These are phyloP conservation scores for Diddensiella santjacobensis DNA, from an alignment of 805 yeast genomes.

Conservation along the genomic window DNA sequence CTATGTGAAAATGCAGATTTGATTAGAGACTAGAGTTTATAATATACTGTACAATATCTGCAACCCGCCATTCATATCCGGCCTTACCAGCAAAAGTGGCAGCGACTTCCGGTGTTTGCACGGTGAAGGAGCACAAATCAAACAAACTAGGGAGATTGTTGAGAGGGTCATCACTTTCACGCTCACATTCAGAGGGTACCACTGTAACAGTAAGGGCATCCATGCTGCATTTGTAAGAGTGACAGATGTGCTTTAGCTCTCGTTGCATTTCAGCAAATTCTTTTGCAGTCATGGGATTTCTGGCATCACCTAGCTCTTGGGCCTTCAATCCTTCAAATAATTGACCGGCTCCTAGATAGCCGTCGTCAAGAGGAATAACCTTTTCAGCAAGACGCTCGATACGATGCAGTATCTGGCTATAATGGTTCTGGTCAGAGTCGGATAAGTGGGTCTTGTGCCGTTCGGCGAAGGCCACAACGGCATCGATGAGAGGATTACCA, in stretches of 20 bases:
- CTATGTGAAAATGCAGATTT: background rate
- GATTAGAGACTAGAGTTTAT: background rate
- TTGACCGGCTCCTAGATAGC: background rate
- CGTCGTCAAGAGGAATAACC: background rate
- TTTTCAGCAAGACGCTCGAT: too few relatives aligned
- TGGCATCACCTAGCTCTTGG: background rate
- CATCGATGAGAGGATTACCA: slow-evolving; percentile 2
- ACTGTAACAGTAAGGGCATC: background rate
- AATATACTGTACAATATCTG: slow-evolving; percentile 8
- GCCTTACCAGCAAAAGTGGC: slow-evolving; percentile 6
- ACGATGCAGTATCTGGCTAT: too few relatives aligned
- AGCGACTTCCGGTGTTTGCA: background rate
- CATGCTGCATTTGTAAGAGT: background rate
- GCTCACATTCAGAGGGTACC: background rate
- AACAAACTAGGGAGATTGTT: background rate
- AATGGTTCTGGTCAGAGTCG: background rate
- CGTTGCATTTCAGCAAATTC: background rate
- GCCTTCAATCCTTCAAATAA: background rate
- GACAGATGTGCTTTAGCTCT: background rate
- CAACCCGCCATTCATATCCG: slow-evolving; percentile 16
- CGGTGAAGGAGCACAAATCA: background rate
- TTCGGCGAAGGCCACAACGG: background rate
- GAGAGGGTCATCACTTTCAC: background rate
- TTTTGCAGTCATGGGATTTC: background rate
- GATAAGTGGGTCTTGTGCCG: background rate